Conservation (phyloP, 345 rosid genomes). For the Euphorbia tirucalli region DNA sequence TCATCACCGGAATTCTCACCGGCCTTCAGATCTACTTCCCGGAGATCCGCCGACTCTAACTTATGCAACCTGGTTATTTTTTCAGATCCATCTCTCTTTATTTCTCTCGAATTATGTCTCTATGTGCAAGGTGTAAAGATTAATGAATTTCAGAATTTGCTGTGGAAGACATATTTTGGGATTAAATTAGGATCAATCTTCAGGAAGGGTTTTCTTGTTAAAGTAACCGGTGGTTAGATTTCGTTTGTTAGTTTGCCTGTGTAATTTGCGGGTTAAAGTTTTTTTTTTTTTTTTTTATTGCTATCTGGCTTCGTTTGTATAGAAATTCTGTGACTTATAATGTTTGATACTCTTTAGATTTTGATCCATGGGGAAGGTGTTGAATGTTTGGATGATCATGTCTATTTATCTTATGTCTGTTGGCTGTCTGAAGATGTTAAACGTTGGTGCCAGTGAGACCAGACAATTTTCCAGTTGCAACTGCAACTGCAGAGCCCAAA, state of each 20-base stretch:
- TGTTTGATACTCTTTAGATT: not conserved
- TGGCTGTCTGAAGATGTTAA: not conserved
- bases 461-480: not conserved
- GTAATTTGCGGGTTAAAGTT: not conserved
- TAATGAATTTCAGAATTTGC: too few species aligned
- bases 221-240: not conserved
- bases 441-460: not conserved
- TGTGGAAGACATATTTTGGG: too few species aligned
- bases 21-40: not conserved
- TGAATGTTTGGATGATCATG: not conserved
- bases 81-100: not conserved
- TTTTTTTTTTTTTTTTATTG: not conserved
- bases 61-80: constrained; percentile 4
- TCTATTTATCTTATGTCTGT: not conserved
- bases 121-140: not conserved
- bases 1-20: not conserved
- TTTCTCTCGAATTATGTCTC: not conserved
- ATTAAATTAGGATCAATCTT: too few species aligned
- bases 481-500: not conserved
- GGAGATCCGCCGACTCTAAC: not conserved
- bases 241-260: not conserved
- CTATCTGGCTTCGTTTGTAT: not conserved
- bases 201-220: not conserved
- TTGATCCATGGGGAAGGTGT: not conserved
- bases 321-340: not conserved